These are phyloP conservation scores for Podospora didyma DNA, from an alignment of 495 filamentous ascomycete genomes.

Conservation along the genomic window DNA sequence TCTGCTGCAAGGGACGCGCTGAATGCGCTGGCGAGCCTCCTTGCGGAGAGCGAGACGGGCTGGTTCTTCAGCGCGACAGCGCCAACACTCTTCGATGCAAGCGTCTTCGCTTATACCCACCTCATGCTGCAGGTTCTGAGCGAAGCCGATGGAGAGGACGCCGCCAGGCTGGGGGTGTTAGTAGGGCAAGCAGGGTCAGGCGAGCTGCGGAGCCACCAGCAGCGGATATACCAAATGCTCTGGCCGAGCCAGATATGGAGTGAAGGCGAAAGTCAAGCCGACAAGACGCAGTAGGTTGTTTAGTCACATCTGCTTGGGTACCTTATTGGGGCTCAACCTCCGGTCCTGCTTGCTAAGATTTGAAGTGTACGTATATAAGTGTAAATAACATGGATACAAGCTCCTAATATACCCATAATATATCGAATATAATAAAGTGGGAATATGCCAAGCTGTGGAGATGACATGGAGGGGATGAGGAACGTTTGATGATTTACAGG, in stretches of 20 bases:
- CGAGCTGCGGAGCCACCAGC: slow-evolving; percentile 30
- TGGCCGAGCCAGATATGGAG: slow-evolving; percentile 18
- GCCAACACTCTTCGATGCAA: slow-evolving; percentile 79
- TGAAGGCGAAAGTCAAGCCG: no score
- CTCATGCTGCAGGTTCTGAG: slow-evolving; percentile 50
- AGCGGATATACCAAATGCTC: slow-evolving; percentile 28
- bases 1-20: slow-evolving; percentile 67
- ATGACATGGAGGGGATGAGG: no score
- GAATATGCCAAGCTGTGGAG: no score
- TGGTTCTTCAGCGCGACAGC: slow-evolving; percentile 39
- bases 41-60: slow-evolving; percentile 49
- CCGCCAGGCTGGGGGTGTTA: slow-evolving; percentile 54
- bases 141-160: slow-evolving; percentile 28
- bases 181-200: slow-evolving; percentile 11
- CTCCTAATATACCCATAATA: no score
- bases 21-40: slow-evolving; percentile 64
- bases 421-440: no score
- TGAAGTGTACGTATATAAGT: no score
- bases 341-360: no score
- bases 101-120: slow-evolving; percentile 87
- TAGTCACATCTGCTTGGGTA: no score
- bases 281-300: no score
- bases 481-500: no score
- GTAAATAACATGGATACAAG: no score
- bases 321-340: no score